Conservation (phyloP, 2,329 filamentous ascomycete genomes). For the Trichoderma polysporum region DNA sequence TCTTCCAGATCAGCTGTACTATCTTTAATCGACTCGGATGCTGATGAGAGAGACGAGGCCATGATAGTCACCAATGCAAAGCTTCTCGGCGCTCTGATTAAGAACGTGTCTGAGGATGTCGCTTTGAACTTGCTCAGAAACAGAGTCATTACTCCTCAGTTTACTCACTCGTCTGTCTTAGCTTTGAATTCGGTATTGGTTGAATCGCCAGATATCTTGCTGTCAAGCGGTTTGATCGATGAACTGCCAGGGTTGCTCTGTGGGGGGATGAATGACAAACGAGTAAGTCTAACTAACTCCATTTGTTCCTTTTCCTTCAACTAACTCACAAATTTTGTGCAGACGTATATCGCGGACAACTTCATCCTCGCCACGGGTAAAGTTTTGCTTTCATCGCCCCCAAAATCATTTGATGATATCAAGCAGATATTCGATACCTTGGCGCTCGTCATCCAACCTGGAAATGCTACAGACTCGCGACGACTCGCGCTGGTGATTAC, state of each 20-base stretch:
- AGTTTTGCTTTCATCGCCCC: conserved; percentile 70
- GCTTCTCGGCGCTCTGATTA: conserved; percentile 84
- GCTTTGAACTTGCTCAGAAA: conserved; percentile 62
- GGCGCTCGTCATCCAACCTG: conserved; percentile 71
- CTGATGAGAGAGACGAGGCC: conserved; percentile 69
- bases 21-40: conserved; percentile 81
- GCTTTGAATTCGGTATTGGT: conserved; percentile 85
- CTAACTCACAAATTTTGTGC: conserved; percentile 21
- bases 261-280: conserved; percentile 74
- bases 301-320: background rate
- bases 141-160: conserved; percentile 74
- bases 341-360: conserved; percentile 86
- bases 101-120: conserved; percentile 74
- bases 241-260: conserved; percentile 76
- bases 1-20: conserved; percentile 82
- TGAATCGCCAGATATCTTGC: conserved; percentile 71
- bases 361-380: conserved; percentile 88
- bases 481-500: conserved; percentile 83
- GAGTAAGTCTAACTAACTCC: conserved; percentile 53
- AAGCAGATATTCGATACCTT: conserved; percentile 81
- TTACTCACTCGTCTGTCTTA: conserved; percentile 76
- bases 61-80: conserved; percentile 91
- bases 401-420: conserved; percentile 70
- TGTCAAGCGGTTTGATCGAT: conserved; percentile 63
- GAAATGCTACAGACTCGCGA: conserved; percentile 76